Evolutionary conservation across 2,329 filamentous ascomycete genomes (phyloP).

Genomic region (Colletotrichum sp.): DNA sequence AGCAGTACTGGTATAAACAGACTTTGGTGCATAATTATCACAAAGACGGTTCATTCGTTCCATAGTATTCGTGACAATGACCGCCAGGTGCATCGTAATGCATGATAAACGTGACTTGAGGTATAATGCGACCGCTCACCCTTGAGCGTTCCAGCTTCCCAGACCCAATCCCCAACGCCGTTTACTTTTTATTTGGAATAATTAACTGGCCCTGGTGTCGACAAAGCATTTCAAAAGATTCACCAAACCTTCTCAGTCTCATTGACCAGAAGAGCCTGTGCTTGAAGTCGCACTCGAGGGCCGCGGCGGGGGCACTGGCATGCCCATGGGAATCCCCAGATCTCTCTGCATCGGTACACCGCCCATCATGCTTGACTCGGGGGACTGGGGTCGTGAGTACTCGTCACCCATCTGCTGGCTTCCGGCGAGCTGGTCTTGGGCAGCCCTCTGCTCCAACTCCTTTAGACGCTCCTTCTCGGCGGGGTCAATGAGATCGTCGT

Average conservation of each 20-base stretch:
- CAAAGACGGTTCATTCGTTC: background rate
- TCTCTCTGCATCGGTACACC: slow-evolving; percentile 47
- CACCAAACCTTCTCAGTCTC: slow-evolving; percentile 28
- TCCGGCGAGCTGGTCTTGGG: slow-evolving; percentile 39
- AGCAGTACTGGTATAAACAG: background rate
- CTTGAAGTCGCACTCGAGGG: slow-evolving; percentile 47
- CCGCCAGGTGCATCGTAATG: background rate
- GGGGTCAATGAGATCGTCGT: slow-evolving; percentile 67
- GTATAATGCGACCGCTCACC: slow-evolving; percentile 12
- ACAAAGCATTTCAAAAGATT: background rate
- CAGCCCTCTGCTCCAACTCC: slow-evolving; percentile 53
- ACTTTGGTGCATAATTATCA: background rate
- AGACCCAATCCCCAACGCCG: slow-evolving; percentile 12
- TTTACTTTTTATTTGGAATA: background rate
- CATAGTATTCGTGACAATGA: slow-evolving; percentile 5
- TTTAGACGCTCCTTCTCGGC: slow-evolving; percentile 62
- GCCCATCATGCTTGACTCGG: slow-evolving; percentile 35
- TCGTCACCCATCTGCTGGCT: slow-evolving; percentile 38
- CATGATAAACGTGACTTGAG: slow-evolving; percentile 8
- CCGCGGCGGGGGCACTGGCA: slow-evolving; percentile 42
- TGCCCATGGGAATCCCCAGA: slow-evolving; percentile 29
- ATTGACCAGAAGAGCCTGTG: slow-evolving; percentile 47
- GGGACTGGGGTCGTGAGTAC: slow-evolving; percentile 32
- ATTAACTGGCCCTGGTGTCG: background rate
- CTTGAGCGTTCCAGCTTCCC: background rate